These are phyloP conservation scores for Pseudogymnoascus sp. DNA, from an alignment of 2,329 filamentous ascomycete species.

Conservation along the genomic window DNA sequence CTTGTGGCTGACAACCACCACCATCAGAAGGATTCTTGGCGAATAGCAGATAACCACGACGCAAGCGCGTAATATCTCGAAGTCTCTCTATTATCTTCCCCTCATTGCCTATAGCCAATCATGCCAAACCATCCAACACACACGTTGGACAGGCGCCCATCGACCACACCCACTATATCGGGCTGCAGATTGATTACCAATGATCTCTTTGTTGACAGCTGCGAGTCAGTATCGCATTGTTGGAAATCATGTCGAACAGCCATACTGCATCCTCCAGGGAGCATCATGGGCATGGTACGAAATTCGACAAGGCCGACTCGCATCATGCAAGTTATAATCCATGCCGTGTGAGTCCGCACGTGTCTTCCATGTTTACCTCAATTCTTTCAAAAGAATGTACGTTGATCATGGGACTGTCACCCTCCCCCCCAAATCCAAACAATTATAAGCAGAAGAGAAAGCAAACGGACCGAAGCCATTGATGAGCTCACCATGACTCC, in stretches of 20 bases:
- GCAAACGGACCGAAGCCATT: not conserved
- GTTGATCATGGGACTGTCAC: not conserved
- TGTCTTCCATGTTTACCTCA: not conserved
- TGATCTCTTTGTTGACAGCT: not conserved
- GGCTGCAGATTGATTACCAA: not conserved
- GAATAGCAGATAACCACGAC: conserved; percentile 1
- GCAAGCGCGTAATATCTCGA: not conserved
- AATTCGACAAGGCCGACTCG: not conserved
- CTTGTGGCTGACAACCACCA: not conserved
- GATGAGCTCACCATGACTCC: not conserved
- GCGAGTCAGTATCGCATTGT: not conserved
- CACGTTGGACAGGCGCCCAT: not conserved
- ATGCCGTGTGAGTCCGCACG: not conserved
- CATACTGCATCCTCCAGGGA: not conserved
- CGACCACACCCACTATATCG: not conserved
- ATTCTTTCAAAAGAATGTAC: not conserved
- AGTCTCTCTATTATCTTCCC: not conserved
- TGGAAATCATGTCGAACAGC: not conserved
- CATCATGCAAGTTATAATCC: not conserved
- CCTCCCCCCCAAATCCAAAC: not conserved
- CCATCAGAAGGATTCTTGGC: not conserved
- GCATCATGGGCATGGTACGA: not conserved
- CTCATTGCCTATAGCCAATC: not conserved
- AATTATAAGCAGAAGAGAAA: not conserved
- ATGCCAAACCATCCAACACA: not conserved